These are phyloP conservation scores for Hymenoscyphus linearis DNA, from an alignment of 2,329 filamentous ascomycete species.

Conservation along the genomic window DNA sequence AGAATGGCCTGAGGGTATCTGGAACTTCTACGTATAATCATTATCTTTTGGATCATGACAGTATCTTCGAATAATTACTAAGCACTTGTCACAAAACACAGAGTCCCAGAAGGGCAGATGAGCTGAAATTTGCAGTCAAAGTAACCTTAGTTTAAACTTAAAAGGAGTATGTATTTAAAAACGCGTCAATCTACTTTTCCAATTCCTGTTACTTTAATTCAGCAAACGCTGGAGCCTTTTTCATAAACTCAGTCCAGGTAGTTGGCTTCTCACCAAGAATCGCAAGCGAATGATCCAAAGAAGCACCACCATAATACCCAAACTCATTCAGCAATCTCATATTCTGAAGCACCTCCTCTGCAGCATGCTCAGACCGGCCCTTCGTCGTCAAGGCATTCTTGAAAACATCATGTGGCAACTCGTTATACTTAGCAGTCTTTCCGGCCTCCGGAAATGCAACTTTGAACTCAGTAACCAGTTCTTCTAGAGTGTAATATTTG, in stretches of 20 bases:
- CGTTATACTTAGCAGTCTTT: slow-evolving; percentile 33
- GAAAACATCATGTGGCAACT: slow-evolving; percentile 39
- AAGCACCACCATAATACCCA: slow-evolving; percentile 47
- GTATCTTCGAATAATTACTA: neutral
- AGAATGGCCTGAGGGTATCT: no score
- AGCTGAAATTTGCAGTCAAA: neutral
- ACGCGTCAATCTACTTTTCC: neutral
- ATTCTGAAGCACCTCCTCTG: slow-evolving; percentile 49
- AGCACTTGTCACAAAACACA: neutral
- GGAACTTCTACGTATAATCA: no score
- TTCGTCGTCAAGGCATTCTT: slow-evolving; percentile 32
- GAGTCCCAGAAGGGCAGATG: neutral
- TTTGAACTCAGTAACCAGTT: slow-evolving; percentile 38
- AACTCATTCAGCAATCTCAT: slow-evolving; percentile 45
- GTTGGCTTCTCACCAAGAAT: slow-evolving; percentile 37
- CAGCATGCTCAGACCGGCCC: slow-evolving; percentile 37
- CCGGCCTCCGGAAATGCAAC: slow-evolving; percentile 37
- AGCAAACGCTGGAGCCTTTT: slow-evolving; percentile 32
- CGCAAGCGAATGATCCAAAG: slow-evolving; percentile 36
- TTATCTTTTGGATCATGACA: no score
- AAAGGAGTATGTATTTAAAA: neutral
- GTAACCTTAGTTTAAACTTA: neutral
- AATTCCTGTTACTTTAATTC: slow-evolving; percentile 33
- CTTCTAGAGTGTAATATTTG: slow-evolving; percentile 36
- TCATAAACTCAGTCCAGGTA: slow-evolving; percentile 38